Percentiles rank a stretch among this genome's conserved stretches.
These are phyloP conservation scores for Leersia perrieri DNA, from an alignment of 176 grass and related monocot species.

Conservation along the genomic window DNA sequence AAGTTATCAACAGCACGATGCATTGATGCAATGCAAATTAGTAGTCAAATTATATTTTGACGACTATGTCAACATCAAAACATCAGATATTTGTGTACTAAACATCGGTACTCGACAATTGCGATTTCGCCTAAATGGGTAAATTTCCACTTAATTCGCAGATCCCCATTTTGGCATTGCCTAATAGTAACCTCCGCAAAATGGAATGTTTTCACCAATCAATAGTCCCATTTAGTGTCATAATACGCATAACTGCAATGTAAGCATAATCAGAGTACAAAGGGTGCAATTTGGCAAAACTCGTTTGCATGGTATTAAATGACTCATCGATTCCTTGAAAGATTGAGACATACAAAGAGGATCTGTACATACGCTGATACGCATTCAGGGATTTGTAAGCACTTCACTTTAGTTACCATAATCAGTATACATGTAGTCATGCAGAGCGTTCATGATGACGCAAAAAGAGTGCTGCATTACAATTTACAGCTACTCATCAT, in stretches of 20 bases:
- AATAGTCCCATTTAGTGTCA: background rate
- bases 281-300: background rate
- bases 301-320: background rate
- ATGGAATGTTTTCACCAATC: background rate
- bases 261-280: background rate
- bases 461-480: background rate
- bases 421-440: background rate
- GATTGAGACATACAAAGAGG: background rate
- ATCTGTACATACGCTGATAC: conserved; percentile 21
- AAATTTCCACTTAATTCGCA: no score
- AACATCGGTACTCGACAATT: no score
- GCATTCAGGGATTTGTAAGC: background rate
- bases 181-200: background rate
- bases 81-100: no score
- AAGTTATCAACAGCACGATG: no score
- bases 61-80: no score
- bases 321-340: background rate
- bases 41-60: no score
- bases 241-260: background rate
- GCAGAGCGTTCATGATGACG: background rate
- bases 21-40: no score
- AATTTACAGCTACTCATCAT: conserved; percentile 41
- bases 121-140: background rate
- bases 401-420: background rate
- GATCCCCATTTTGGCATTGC: background rate